Percentiles rank a stretch among this genome's conserved stretches.
phyloP scores from a whole-genome alignment of 768 basidiomycete species.

The Vishniacozyma victoriae region DNA sequence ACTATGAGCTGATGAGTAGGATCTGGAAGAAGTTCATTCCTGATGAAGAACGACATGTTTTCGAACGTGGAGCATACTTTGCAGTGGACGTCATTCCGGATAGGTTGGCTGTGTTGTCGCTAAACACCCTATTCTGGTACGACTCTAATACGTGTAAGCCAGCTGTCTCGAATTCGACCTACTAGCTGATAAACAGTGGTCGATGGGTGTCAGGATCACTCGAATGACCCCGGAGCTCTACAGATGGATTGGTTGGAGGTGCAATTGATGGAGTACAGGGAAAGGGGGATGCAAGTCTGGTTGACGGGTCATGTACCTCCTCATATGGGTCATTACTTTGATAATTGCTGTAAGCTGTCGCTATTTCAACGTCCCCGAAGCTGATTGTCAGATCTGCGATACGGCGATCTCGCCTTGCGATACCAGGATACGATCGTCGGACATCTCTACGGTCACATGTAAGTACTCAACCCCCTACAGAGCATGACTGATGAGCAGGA shows the following conservation, averaged over 20 bases:
- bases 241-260: conserved; percentile 87
- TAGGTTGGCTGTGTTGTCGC: conserved; percentile 67
- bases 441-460: conserved; percentile 66
- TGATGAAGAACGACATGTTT: conserved; percentile 68
- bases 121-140: conserved; percentile 89
- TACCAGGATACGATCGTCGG: conserved; percentile 85
- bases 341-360: conserved; percentile 65
- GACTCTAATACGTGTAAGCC: conserved; percentile 73
- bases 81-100: conserved; percentile 72
- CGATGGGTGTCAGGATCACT: conserved; percentile 62
- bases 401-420: conserved; percentile 59
- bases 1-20: conserved; percentile 44
- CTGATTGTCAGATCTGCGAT: conserved; percentile 52
- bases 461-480: conserved; percentile 40
- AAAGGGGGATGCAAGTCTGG: conserved; percentile 63
- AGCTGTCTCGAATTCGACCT: neutral
- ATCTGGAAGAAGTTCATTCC: conserved; percentile 82
- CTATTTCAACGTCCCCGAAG: neutral
- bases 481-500: conserved; percentile 50
- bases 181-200: conserved; percentile 54
- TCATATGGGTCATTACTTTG: conserved; percentile 69
- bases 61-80: conserved; percentile 82
- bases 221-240: conserved; percentile 74
- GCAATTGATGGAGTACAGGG: conserved; percentile 64
- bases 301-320: conserved; percentile 76